Evolutionary conservation across 768 basidiomycete species (phyloP).

Genomic region (Amanita jacksonii): DNA sequence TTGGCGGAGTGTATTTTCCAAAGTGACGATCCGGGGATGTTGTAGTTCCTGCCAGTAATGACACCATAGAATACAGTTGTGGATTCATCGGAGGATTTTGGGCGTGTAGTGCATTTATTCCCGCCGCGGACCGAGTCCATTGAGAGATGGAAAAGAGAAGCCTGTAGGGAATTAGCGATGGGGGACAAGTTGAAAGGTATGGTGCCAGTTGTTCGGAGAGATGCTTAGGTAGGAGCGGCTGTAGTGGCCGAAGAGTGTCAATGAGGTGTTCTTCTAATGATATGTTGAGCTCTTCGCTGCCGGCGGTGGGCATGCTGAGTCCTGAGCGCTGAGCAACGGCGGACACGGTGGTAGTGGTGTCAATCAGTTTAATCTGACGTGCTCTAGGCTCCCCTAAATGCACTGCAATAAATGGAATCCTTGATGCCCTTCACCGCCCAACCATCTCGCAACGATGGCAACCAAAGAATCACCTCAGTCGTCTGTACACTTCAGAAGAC

Average conservation of each 20-base stretch:
- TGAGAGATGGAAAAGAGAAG: conserved; percentile 49
- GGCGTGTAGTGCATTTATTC: conserved; percentile 26
- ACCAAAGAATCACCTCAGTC: conserved; percentile 13
- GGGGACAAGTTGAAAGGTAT: conserved; percentile 27
- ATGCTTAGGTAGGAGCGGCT: conserved; percentile 33
- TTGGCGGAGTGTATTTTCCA: conserved; percentile 36
- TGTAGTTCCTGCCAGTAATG: conserved; percentile 66
- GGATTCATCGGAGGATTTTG: conserved; percentile 37
- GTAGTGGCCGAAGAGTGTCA: conserved; percentile 36
- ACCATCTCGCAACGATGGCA: conserved; percentile 4
- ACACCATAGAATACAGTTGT: conserved; percentile 55
- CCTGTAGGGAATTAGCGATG: conserved; percentile 50
- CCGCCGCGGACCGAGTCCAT: conserved; percentile 56
- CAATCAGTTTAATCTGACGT: no score
- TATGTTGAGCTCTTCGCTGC: conserved; percentile 36
- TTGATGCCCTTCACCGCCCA: no score
- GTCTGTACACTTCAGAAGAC: conserved; percentile 22
- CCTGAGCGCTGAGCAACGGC: conserved; percentile 4
- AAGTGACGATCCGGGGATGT: conserved; percentile 75
- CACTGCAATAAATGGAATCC: no score
- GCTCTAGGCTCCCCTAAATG: no score
- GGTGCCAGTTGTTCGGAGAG: conserved; percentile 31
- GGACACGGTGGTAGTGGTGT: no score
- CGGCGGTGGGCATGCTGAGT: conserved; percentile 13
- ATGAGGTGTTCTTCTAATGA: conserved; percentile 62